Evolutionary conservation across 2,329 filamentous ascomycete species (phyloP), one percentile per base, ranked within the genome.

Genomic region (Septoria petroselini): DNA sequence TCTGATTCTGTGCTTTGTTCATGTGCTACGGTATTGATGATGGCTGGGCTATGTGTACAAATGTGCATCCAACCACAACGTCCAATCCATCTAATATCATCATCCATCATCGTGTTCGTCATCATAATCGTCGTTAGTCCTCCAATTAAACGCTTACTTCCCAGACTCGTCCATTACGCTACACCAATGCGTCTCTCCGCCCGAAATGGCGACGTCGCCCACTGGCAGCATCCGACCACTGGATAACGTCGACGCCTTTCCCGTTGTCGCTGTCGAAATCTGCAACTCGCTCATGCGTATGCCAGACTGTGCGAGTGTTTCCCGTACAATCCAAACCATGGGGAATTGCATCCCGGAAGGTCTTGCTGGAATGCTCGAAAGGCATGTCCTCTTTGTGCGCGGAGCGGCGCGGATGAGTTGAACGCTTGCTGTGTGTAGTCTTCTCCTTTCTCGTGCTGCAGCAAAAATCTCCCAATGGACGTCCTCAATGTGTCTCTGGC

Each of bases 151-250:
- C 23, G 9, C 62, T 57, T 17, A 64, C 62, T 65, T 2, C 71
- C 71, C 25, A 68, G 53, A 31, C 64, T 64, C 41, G 71, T 64
- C 3, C 33, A 70, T 72, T 2, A 69, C 72, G 3, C 71, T 71
- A 57, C 75, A 72, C 72, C 73, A 75, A 55, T 75, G 73, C 37
- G 62, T 69, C 35, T 71, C 73, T 1, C 71, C 70, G 0, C 69
- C 60, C 6, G 69, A 65, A 18, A 65, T 63, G 65, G 74, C 63
- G 0, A 72, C 61, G 59, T 75, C 73, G 0, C 73, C 73, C 0
- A 67, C 67, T 39, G 65, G 62, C 46, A 75, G 57, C 12, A 63
- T 55, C 43, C 62, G 64, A 1, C 71, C 72, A 30, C 67, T 68
- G 17, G 73, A 70, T 50, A 73, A 75, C 17, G 74, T 64, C 64